Percentiles rank a stretch among this genome's conserved stretches.
Conservation (phyloP, 495 filamentous ascomycete genomes). For the Penicillium maclennaniae region DNA sequence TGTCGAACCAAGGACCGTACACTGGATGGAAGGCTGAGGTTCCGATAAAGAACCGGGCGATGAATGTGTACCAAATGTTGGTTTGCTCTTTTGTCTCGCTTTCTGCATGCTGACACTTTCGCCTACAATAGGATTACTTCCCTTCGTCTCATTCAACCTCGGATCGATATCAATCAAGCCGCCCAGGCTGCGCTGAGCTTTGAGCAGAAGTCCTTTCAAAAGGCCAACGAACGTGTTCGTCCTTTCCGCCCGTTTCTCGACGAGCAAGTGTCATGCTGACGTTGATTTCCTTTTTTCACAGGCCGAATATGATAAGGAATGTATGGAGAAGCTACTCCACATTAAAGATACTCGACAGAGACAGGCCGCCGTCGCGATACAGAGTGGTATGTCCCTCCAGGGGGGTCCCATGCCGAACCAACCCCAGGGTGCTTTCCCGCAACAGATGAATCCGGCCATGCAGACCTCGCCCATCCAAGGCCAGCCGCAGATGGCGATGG, state of each 20-base stretch:
- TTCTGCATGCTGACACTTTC: conserved; percentile 2
- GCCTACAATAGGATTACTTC: conserved; percentile 39
- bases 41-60: conserved; percentile 32
- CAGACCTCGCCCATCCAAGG: conserved; percentile 49
- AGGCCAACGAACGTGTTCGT: conserved; percentile 43
- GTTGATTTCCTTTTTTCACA: conserved; percentile 13
- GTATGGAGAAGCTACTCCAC: conserved; percentile 45
- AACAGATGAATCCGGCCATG: conserved; percentile 51
- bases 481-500: conserved; percentile 43
- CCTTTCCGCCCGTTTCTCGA: neutral
- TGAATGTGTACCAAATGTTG: conserved; percentile 48
- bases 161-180: conserved; percentile 36
- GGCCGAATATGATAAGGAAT: conserved; percentile 47
- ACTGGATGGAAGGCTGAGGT: conserved; percentile 48
- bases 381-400: conserved; percentile 46
- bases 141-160: conserved; percentile 48
- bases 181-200: conserved; percentile 46
- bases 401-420: conserved; percentile 39
- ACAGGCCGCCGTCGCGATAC: conserved; percentile 41
- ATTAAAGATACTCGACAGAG: conserved; percentile 45
- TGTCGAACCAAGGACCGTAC: conserved; percentile 38
- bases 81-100: conserved; percentile 17
- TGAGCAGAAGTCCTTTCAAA: conserved; percentile 46
- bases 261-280: conserved; percentile 4
- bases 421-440: conserved; percentile 40